Evolutionary conservation across 257 asterid genomes (phyloP).

Genomic region (Primulina eburnea): DNA sequence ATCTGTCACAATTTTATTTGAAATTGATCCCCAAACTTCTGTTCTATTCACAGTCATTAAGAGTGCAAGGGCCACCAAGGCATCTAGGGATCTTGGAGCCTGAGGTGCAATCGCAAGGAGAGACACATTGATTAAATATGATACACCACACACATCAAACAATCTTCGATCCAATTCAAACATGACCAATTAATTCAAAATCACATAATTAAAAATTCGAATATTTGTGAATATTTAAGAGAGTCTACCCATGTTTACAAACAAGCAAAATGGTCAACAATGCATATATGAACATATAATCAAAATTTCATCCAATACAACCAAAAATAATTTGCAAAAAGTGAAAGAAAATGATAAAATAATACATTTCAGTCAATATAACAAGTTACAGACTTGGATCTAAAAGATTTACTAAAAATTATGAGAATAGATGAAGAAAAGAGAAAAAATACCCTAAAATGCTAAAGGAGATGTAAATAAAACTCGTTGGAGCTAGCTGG

Average conservation of each 20-base stretch:
- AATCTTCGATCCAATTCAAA: too few species aligned
- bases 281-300: too few species aligned
- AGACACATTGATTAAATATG: background rate
- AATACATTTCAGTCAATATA: too few species aligned
- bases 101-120: background rate
- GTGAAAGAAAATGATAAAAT: too few species aligned
- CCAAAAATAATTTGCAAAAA: too few species aligned
- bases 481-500: background rate
- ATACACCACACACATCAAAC: too few species aligned
- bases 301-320: background rate
- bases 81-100: background rate
- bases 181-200: background rate
- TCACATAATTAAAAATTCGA: background rate
- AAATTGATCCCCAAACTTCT: background rate
- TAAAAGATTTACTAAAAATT: too few species aligned
- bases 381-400: background rate
- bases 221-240: too few species aligned
- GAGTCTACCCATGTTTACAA: background rate
- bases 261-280: background rate
- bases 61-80: background rate
- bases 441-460: background rate
- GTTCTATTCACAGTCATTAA: background rate
- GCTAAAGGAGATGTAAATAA: background rate
- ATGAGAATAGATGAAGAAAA: background rate
- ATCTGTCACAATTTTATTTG: background rate